phyloP scores from a whole-genome alignment of 805 yeast species.

The Komagataella mondaviorum region DNA sequence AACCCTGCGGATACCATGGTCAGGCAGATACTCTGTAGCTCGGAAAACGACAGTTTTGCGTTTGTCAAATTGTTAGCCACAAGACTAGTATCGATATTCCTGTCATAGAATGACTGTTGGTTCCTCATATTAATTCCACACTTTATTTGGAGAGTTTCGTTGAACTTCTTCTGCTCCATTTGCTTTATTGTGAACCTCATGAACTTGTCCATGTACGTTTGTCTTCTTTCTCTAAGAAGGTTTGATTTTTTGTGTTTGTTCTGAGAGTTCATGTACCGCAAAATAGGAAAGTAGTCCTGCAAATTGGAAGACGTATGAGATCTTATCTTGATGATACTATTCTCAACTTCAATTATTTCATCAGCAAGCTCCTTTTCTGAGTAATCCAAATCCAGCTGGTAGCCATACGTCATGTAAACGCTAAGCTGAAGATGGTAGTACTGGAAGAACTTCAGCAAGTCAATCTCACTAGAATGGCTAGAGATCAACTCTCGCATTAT shows the following conservation, averaged over 20 bases:
- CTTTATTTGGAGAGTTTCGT: background rate
- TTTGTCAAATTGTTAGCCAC: constrained; percentile 1
- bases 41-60: constrained; percentile 19
- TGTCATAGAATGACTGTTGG: background rate
- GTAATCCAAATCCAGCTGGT: constrained; percentile 26
- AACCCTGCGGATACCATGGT: constrained; percentile 74
- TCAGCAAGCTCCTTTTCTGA: constrained; percentile 25
- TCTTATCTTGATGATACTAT: constrained; percentile 38
- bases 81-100: background rate
- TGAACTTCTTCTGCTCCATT: constrained; percentile 2
- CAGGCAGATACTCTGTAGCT: constrained; percentile 46
- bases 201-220: constrained; percentile 30
- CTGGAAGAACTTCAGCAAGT: background rate
- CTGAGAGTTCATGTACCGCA: constrained; percentile 18
- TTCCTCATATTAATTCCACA: background rate
- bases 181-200: constrained; percentile 11
- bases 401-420: constrained; percentile 37
- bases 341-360: constrained; percentile 42
- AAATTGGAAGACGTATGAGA: constrained; percentile 38
- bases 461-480: background rate
- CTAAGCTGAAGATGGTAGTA: constrained; percentile 31
- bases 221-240: constrained; percentile 26
- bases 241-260: constrained; percentile 5
- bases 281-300: constrained; percentile 38
- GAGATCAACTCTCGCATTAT: background rate